These are phyloP conservation scores for Talaromyces sp. DNA, from an alignment of 2,329 filamentous ascomycete genomes.

Conservation along the genomic window DNA sequence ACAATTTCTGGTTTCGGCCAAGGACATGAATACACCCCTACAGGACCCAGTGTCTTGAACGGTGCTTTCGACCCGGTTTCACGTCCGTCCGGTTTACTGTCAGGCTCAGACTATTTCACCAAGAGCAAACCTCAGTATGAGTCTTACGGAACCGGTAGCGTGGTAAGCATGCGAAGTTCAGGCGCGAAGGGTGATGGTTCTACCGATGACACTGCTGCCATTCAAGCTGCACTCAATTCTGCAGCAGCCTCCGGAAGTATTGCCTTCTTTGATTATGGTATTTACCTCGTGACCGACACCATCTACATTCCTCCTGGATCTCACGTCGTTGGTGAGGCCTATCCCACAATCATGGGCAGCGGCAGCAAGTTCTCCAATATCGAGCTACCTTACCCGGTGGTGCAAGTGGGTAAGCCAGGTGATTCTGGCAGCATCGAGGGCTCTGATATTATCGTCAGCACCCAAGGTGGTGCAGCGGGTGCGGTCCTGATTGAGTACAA, in stretches of 20 bases:
- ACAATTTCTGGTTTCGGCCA: constrained; percentile 43
- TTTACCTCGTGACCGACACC: constrained; percentile 49
- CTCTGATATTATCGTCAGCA: constrained; percentile 68
- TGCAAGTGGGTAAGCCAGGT: constrained; percentile 63
- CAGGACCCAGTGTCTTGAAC: constrained; percentile 43
- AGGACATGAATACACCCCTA: constrained; percentile 44
- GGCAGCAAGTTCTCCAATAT: constrained; percentile 57
- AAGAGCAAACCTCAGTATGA: constrained; percentile 56
- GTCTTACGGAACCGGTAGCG: constrained; percentile 33
- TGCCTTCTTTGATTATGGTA: constrained; percentile 56
- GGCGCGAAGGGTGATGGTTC: constrained; percentile 52
- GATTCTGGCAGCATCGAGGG: constrained; percentile 65
- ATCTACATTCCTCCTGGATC: constrained; percentile 49
- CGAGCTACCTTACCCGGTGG: constrained; percentile 58
- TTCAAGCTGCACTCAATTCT: constrained; percentile 55
- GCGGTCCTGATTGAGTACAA: constrained; percentile 73
- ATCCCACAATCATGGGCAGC: constrained; percentile 54
- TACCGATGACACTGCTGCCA: constrained; percentile 58
- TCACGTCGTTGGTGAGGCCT: constrained; percentile 54
- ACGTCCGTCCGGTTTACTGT: constrained; percentile 44
- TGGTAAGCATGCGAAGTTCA: constrained; percentile 44
- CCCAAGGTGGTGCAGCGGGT: constrained; percentile 62
- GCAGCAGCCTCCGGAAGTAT: constrained; percentile 50
- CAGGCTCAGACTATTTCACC: constrained; percentile 43
- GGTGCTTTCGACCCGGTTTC: constrained; percentile 44